phyloP scores from a whole-genome alignment of 2,329 filamentous ascomycete species.

The Tothia fuscella region DNA sequence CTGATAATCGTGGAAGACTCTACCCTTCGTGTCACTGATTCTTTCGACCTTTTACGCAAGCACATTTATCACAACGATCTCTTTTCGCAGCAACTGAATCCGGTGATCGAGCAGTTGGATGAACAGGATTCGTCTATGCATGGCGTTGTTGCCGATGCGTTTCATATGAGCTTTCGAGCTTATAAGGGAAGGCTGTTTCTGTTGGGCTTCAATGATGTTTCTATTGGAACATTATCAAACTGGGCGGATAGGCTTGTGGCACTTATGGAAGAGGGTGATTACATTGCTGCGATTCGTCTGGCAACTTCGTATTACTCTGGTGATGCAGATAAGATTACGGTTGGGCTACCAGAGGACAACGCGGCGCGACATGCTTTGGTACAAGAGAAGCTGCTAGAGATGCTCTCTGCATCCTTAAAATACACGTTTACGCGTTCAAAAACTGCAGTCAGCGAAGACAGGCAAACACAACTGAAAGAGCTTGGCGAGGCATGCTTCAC shows the following conservation, averaged over 20 bases:
- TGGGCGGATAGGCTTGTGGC: constrained; percentile 92
- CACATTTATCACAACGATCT: constrained; percentile 86
- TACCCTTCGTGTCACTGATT: constrained; percentile 81
- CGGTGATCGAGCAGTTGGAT: constrained; percentile 75
- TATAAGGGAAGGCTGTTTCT: constrained; percentile 93
- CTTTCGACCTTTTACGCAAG: constrained; percentile 81
- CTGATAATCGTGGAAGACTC: constrained; percentile 86
- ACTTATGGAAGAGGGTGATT: constrained; percentile 94
- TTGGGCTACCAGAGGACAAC: constrained; percentile 82
- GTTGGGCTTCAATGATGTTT: constrained; percentile 85
- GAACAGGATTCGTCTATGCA: constrained; percentile 84
- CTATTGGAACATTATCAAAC: constrained; percentile 84
- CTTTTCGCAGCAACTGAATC: constrained; percentile 77
- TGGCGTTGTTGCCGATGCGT: constrained; percentile 91
- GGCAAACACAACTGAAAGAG: constrained; percentile 50
- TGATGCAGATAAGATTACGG: constrained; percentile 83
- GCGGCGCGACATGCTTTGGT: constrained; percentile 67
- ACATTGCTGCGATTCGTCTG: constrained; percentile 78
- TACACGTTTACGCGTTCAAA: constrained; percentile 65
- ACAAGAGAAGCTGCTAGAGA: constrained; percentile 77
- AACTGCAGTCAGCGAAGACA: constrained; percentile 34
- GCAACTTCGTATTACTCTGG: constrained; percentile 89
- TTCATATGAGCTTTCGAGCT: constrained; percentile 92
- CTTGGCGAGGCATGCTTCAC: constrained; percentile 73
- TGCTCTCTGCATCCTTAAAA: constrained; percentile 82